Percentiles rank a stretch among this genome's conserved stretches.
Conservation (phyloP, 495 filamentous ascomycete species). For the Penicillium samsonianum region DNA sequence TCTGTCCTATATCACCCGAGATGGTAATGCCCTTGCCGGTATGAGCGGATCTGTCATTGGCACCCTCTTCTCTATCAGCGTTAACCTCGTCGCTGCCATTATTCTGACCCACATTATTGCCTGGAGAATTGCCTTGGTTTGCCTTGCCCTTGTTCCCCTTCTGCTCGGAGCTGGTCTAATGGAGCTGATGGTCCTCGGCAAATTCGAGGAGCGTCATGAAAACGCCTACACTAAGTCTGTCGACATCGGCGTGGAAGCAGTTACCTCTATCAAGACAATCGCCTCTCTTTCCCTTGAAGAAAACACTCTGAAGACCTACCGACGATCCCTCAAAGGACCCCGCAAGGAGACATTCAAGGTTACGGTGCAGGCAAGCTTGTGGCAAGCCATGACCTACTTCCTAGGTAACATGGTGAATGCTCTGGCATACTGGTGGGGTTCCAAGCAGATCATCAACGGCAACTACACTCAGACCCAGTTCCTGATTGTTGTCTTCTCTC, state of each 20-base stretch:
- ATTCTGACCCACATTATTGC: conserved; percentile 41
- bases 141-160: conserved; percentile 41
- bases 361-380: conserved; percentile 47
- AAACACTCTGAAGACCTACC: conserved; percentile 37
- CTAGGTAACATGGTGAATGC: conserved; percentile 58
- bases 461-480: conserved; percentile 59
- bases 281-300: conserved; percentile 49
- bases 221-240: conserved; percentile 50
- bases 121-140: conserved; percentile 40
- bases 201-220: conserved; percentile 60
- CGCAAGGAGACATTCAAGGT: conserved; percentile 47
- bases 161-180: conserved; percentile 48
- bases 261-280: conserved; percentile 55
- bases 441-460: conserved; percentile 56
- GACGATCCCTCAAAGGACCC: conserved; percentile 37
- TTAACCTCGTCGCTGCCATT: conserved; percentile 40
- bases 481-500: conserved; percentile 60
- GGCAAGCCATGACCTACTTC: conserved; percentile 54
- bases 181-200: conserved; percentile 48
- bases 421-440: conserved; percentile 67
- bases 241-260: conserved; percentile 49
- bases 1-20: conserved; percentile 48
- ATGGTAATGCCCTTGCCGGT: conserved; percentile 47
- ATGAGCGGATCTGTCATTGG: conserved; percentile 45
- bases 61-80: conserved; percentile 45